phyloP scores from a whole-genome alignment of 495 filamentous ascomycete genomes.

The Diplogelasinospora grovesii region DNA sequence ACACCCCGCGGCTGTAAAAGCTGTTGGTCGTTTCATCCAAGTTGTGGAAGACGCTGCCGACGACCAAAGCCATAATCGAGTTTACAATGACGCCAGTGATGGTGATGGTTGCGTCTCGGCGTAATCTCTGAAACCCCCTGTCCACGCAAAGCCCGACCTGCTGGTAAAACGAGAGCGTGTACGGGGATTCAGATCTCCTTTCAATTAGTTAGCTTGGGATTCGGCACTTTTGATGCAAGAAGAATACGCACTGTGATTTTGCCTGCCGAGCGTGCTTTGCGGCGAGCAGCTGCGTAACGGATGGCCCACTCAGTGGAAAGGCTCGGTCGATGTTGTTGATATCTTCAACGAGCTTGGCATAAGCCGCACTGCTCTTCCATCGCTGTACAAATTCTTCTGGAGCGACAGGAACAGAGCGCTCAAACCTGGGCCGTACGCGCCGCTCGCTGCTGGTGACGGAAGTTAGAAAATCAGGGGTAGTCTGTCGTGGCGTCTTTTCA shows the following conservation, averaged over 20 bases:
- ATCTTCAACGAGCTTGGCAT: constrained; percentile 47
- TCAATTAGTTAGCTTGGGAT: not conserved
- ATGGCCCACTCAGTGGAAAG: constrained; percentile 39
- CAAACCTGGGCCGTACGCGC: constrained; percentile 52
- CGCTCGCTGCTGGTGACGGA: constrained; percentile 64
- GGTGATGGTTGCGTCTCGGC: constrained; percentile 49
- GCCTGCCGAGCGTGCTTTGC: constrained; percentile 16
- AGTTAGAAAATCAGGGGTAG: constrained; percentile 63
- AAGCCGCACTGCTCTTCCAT: constrained; percentile 32
- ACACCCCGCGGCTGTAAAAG: constrained; percentile 52
- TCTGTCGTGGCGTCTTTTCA: constrained; percentile 40
- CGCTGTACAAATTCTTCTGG: constrained; percentile 53
- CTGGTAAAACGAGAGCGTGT: constrained; percentile 48
- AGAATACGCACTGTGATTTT: not conserved
- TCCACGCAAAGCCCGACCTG: constrained; percentile 53
- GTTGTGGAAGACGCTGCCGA: constrained; percentile 64
- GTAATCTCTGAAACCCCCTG: constrained; percentile 51
- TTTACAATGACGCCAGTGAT: constrained; percentile 55
- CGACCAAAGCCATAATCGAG: constrained; percentile 53
- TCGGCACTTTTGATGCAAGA: too few relatives aligned
- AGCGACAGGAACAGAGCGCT: constrained; percentile 52
- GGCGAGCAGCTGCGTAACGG: constrained; percentile 4
- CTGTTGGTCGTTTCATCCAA: constrained; percentile 43
- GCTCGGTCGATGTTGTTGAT: constrained; percentile 52
- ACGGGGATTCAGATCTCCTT: constrained; percentile 39